A percentile compares a stretch with the other conserved stretches of the same genome.
These are phyloP conservation scores for Lolium rigidum DNA, from an alignment of 176 grass and related monocot genomes.

Conservation along the genomic window DNA sequence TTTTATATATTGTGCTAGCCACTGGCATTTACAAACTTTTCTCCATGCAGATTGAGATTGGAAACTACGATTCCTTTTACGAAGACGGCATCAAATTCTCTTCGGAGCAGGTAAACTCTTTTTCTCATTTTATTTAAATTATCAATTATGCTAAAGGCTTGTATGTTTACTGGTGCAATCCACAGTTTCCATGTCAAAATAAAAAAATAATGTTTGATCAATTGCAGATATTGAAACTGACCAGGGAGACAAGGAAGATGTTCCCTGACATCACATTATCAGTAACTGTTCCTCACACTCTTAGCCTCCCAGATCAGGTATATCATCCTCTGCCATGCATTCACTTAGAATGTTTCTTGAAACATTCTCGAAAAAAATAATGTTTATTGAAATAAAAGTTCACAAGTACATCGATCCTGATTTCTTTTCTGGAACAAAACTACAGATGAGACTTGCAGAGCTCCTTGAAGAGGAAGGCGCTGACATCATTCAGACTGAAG, in stretches of 20 bases:
- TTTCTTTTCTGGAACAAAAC: conserved; percentile 23
- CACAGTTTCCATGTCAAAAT: not conserved
- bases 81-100: conserved; percentile 76
- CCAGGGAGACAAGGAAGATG: conserved; percentile 76
- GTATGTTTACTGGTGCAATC: conserved; percentile 2
- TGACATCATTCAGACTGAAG: conserved; percentile 95
- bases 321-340: not conserved
- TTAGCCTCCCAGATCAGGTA: conserved; percentile 95
- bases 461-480: conserved; percentile 85
- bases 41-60: conserved; percentile 82
- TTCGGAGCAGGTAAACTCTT: conserved; percentile 56
- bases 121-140: not conserved
- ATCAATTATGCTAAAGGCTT: not conserved
- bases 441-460: conserved; percentile 82
- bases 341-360: not conserved
- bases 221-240: conserved; percentile 84
- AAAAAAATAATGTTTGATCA: not conserved
- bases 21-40: not conserved
- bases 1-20: not conserved
- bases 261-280: conserved; percentile 81
- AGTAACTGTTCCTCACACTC: conserved; percentile 90
- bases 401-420: not conserved
- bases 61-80: conserved; percentile 97
- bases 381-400: not conserved
- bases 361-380: not conserved